Evolutionary conservation across 495 filamentous ascomycete genomes (phyloP).

Genomic region (Elaphomyces granulatus): DNA sequence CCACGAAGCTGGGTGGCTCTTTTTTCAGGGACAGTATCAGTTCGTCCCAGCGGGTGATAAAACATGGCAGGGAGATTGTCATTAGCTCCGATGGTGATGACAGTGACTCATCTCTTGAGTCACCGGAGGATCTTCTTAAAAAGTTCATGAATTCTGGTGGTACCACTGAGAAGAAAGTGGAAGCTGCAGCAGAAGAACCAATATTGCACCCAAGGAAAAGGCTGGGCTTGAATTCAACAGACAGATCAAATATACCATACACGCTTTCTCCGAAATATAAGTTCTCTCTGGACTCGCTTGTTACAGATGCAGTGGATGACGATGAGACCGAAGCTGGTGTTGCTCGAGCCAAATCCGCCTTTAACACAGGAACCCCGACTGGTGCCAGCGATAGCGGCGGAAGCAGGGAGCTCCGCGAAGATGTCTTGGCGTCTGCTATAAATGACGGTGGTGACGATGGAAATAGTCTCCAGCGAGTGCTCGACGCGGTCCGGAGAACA

Average conservation of each 20-base stretch:
- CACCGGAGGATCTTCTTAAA: slow-evolving; percentile 27
- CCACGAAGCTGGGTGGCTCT: slow-evolving; percentile 6
- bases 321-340: slow-evolving; percentile 43
- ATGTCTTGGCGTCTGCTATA: slow-evolving; percentile 28
- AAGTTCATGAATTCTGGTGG: slow-evolving; percentile 5
- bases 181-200: slow-evolving; percentile 3
- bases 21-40: slow-evolving; percentile 13
- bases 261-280: slow-evolving; percentile 40
- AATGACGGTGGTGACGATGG: slow-evolving; percentile 44
- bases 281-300: slow-evolving; percentile 50
- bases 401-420: slow-evolving; percentile 26
- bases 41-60: slow-evolving; percentile 30
- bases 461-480: slow-evolving; percentile 39
- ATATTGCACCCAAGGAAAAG: background rate
- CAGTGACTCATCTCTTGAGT: slow-evolving; percentile 39
- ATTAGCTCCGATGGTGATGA: slow-evolving; percentile 62
- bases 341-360: slow-evolving; percentile 33
- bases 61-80: slow-evolving; percentile 36
- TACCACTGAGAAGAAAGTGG: slow-evolving; percentile 8
- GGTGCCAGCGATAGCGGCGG: slow-evolving; percentile 4
- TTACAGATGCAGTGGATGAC: slow-evolving; percentile 43
- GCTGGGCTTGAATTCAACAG: slow-evolving; percentile 6
- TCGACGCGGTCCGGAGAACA: slow-evolving; percentile 59
- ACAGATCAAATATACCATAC: background rate
- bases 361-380: slow-evolving; percentile 14